Evolutionary conservation across 139 green algal species (phyloP).

Genomic region (Trebouxia sp.): DNA sequence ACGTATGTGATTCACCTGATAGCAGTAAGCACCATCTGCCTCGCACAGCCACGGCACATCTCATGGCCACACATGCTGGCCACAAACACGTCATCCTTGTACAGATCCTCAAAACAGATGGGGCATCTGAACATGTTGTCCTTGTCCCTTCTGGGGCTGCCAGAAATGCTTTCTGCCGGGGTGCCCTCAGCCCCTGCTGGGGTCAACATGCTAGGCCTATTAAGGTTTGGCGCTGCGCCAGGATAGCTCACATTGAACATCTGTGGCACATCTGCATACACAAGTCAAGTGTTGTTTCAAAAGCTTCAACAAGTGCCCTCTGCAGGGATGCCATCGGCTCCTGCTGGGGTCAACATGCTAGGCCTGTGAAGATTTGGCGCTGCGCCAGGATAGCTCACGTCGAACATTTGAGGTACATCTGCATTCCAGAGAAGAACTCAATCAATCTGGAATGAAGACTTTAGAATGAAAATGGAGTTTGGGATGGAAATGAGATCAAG

Average conservation of each 20-base stretch:
- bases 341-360: neutral
- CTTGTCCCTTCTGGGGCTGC: neutral
- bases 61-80: slow-evolving; percentile 22
- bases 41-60: slow-evolving; percentile 11
- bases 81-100: slow-evolving; percentile 19
- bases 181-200: neutral
- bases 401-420: slow-evolving; percentile 16
- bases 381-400: neutral
- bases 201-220: slow-evolving; percentile 6
- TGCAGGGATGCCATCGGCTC: neutral
- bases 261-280: slow-evolving; percentile 7
- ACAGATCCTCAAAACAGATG: slow-evolving; percentile 16
- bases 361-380: slow-evolving; percentile 15
- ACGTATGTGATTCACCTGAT: slow-evolving; percentile 6
- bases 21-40: slow-evolving; percentile 16
- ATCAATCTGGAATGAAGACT: neutral
- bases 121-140: slow-evolving; percentile 30
- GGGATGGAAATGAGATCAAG: neutral
- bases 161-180: neutral
- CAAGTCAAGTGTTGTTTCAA: neutral
- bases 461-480: too few species aligned
- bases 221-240: neutral
- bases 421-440: neutral
- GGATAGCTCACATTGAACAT: slow-evolving; percentile 26
- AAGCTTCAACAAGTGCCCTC: neutral